Evolutionary conservation across 371 early-diverging fungal species (phyloP).

Genomic region (Dinochytrium kinnereticum): DNA sequence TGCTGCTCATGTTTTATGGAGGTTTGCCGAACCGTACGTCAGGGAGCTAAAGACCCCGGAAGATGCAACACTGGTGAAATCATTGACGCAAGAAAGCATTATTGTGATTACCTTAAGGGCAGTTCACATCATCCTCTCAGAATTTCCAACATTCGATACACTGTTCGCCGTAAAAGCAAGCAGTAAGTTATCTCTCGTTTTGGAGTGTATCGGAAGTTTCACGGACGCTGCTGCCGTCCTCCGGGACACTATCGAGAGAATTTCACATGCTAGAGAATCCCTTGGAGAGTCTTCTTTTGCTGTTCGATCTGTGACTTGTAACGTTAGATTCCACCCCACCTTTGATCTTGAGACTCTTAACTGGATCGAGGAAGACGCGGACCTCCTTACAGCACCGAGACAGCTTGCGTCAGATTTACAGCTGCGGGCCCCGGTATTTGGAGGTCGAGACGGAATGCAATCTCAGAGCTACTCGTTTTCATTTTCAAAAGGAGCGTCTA

Average conservation of each 20-base stretch:
- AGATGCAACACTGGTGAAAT: slow-evolving; percentile 5
- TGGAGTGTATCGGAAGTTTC: slow-evolving; percentile 36
- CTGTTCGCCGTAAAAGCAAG: slow-evolving; percentile 30
- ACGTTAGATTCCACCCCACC: slow-evolving; percentile 24
- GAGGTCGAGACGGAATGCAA: background rate
- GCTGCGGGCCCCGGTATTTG: background rate
- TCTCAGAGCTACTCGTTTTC: too few species aligned
- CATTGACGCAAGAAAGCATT: slow-evolving; percentile 10
- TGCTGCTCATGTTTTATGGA: slow-evolving; percentile 37
- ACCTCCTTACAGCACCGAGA: background rate
- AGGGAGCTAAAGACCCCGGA: slow-evolving; percentile 12
- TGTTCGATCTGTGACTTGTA: slow-evolving; percentile 20
- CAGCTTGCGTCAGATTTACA: background rate
- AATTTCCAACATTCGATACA: slow-evolving; percentile 36
- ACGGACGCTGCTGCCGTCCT: slow-evolving; percentile 32
- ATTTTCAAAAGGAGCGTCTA: background rate
- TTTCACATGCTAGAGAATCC: slow-evolving; percentile 23
- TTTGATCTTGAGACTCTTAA: background rate
- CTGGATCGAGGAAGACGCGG: slow-evolving; percentile 6
- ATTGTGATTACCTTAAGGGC: slow-evolving; percentile 30
- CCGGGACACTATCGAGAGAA: slow-evolving; percentile 21
- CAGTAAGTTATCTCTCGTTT: slow-evolving; percentile 37
- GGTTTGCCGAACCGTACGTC: slow-evolving; percentile 40
- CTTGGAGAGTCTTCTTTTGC: slow-evolving; percentile 33
- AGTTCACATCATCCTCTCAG: slow-evolving; percentile 26